These are phyloP conservation scores for Hirsutella thompsonii DNA, from an alignment of 2,329 filamentous ascomycete species.

Conservation along the genomic window DNA sequence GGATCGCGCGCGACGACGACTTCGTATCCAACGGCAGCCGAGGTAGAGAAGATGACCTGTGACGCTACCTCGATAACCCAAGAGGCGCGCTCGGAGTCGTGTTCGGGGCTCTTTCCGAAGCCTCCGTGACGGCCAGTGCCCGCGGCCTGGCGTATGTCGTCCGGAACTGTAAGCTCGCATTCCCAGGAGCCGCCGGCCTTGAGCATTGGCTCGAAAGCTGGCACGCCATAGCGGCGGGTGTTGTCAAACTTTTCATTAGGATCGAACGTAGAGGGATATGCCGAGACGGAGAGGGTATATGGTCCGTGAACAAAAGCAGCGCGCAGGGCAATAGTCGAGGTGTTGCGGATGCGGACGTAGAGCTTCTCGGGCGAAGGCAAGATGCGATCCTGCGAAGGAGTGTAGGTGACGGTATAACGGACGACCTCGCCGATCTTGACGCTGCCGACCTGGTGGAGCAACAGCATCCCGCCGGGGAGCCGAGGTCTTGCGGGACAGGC, in stretches of 20 bases:
- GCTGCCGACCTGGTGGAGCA: constrained; percentile 80
- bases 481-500: not conserved
- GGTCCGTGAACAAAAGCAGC: constrained; percentile 95
- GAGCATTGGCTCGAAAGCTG: constrained; percentile 90
- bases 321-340: constrained; percentile 76
- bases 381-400: constrained; percentile 76
- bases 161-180: constrained; percentile 67
- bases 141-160: constrained; percentile 58
- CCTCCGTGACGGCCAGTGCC: constrained; percentile 29
- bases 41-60: constrained; percentile 86
- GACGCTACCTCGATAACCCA: constrained; percentile 90
- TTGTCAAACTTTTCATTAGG: constrained; percentile 67
- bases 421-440: constrained; percentile 93
- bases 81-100: constrained; percentile 46
- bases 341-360: constrained; percentile 82
- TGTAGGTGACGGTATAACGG: constrained; percentile 86
- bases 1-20: constrained; percentile 75
- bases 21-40: constrained; percentile 80
- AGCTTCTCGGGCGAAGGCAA: constrained; percentile 72
- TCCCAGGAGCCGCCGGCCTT: constrained; percentile 87
- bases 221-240: constrained; percentile 58
- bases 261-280: constrained; percentile 72
- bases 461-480: constrained; percentile 49
- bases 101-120: constrained; percentile 30
- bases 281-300: constrained; percentile 78